Conservation (phyloP, 805 yeast genomes). For the Yarrowia sp. region DNA sequence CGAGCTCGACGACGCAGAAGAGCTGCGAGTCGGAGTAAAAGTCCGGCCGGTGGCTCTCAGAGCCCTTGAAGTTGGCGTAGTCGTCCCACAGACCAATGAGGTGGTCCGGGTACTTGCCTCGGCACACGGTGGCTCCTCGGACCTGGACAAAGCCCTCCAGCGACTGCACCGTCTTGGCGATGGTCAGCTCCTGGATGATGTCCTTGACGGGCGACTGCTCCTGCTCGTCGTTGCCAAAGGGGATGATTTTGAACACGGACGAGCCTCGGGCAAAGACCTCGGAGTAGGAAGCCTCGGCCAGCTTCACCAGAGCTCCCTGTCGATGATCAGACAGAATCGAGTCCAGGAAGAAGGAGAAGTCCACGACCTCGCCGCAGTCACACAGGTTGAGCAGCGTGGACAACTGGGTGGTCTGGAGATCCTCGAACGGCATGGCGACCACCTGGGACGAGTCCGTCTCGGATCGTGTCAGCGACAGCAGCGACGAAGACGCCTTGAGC, state of each 20-base stretch:
- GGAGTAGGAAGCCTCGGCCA: conserved; percentile 49
- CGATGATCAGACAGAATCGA: conserved; percentile 26
- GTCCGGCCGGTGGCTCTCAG: conserved; percentile 45
- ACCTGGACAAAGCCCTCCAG: conserved; percentile 49
- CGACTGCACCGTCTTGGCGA: conserved; percentile 44
- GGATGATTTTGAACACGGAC: conserved; percentile 50
- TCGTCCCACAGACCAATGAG: conserved; percentile 49
- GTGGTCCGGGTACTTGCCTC: conserved; percentile 46
- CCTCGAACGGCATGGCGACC: conserved; percentile 40
- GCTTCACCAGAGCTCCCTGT: conserved; percentile 39
- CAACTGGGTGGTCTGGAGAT: conserved; percentile 40
- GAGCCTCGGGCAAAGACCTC: conserved; percentile 44
- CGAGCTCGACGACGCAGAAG: conserved; percentile 40
- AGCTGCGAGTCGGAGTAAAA: conserved; percentile 39
- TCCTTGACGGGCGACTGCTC: conserved; percentile 47
- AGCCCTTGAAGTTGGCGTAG: conserved; percentile 35
- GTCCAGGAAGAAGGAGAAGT: conserved; percentile 39
- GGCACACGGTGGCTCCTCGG: conserved; percentile 47
- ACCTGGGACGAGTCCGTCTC: conserved; percentile 31
- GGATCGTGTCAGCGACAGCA: conserved; percentile 43
- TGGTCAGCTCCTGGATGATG: conserved; percentile 48
- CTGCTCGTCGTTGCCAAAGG: conserved; percentile 48
- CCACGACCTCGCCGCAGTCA: conserved; percentile 37
- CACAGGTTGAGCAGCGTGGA: conserved; percentile 42
- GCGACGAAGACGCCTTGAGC: conserved; percentile 50